These are phyloP conservation scores for Penicillium sp. DNA, from an alignment of 2,329 filamentous ascomycete genomes.

Conservation along the genomic window DNA sequence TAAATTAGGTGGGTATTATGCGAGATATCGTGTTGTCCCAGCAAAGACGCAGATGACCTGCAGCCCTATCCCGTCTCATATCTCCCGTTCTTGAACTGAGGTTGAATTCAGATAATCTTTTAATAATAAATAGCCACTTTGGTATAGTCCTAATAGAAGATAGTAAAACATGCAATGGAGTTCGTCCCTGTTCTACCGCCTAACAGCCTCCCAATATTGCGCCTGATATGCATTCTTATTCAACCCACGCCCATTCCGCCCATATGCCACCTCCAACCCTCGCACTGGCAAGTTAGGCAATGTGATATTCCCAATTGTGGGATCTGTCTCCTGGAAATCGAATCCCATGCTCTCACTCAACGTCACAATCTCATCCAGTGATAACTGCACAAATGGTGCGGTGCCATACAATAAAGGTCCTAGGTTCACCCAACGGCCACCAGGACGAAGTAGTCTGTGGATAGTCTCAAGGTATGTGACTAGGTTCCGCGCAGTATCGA, in stretches of 20 bases:
- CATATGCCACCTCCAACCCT: constrained; percentile 53
- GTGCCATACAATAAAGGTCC: constrained; percentile 58
- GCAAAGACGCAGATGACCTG: too few species aligned
- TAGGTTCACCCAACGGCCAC: constrained; percentile 58
- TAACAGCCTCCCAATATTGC: constrained; percentile 54
- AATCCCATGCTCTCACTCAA: constrained; percentile 55
- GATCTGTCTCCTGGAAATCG: constrained; percentile 48
- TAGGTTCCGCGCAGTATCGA: constrained; percentile 60
- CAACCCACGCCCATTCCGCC: constrained; percentile 53
- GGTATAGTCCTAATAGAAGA: background rate
- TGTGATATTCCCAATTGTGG: constrained; percentile 46
- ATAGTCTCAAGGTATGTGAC: constrained; percentile 58
- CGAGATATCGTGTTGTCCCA: background rate
- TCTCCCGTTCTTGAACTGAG: background rate
- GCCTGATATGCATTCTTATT: constrained; percentile 56
- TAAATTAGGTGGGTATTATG: background rate
- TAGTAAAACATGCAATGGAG: background rate
- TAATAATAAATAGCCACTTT: background rate
- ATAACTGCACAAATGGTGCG: constrained; percentile 56
- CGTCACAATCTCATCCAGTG: constrained; percentile 54
- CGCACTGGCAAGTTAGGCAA: constrained; percentile 45
- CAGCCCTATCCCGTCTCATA: background rate
- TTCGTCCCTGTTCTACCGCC: background rate
- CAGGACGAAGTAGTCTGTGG: constrained; percentile 46
- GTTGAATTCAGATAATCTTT: background rate